phyloP scores from a whole-genome alignment of 2,329 filamentous ascomycete genomes.

The Sporothrix humicola region DNA sequence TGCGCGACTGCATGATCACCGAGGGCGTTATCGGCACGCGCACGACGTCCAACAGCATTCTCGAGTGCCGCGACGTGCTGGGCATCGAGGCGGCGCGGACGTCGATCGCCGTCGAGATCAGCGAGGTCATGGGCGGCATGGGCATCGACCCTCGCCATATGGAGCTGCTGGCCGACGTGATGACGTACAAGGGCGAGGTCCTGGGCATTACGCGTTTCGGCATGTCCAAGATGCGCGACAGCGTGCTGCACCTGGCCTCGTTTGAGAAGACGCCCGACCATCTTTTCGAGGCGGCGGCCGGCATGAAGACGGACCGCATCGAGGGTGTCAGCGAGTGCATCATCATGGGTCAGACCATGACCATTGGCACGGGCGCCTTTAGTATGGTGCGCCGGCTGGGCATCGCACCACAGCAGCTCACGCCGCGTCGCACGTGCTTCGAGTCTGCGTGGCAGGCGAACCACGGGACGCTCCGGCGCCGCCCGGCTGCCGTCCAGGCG shows the following conservation, averaged over 20 bases:
- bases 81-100: conserved; percentile 92
- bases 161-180: conserved; percentile 94
- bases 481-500: not conserved
- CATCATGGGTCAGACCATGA: conserved; percentile 96
- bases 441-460: conserved; percentile 66
- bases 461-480: conserved; percentile 22
- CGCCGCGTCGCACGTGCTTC: conserved; percentile 67
- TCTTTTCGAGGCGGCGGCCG: conserved; percentile 89
- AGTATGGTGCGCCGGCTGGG: conserved; percentile 81
- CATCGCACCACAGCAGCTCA: conserved; percentile 64
- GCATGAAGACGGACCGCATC: conserved; percentile 89
- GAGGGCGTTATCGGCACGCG: conserved; percentile 82
- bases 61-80: conserved; percentile 85
- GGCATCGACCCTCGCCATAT: conserved; percentile 97
- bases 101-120: conserved; percentile 89
- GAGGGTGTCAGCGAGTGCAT: conserved; percentile 96
- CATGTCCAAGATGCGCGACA: conserved; percentile 94
- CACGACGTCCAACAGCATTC: conserved; percentile 81
- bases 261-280: conserved; percentile 99
- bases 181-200: conserved; percentile 98
- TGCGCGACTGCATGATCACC: conserved; percentile 89
- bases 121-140: conserved; percentile 89
- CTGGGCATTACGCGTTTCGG: conserved; percentile 96
- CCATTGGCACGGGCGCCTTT: conserved; percentile 88
- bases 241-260: conserved; percentile 87